Base-by-base conservation (phyloP, 108 stramenopile genomes). In the Heterococcus sp. region DNA sequence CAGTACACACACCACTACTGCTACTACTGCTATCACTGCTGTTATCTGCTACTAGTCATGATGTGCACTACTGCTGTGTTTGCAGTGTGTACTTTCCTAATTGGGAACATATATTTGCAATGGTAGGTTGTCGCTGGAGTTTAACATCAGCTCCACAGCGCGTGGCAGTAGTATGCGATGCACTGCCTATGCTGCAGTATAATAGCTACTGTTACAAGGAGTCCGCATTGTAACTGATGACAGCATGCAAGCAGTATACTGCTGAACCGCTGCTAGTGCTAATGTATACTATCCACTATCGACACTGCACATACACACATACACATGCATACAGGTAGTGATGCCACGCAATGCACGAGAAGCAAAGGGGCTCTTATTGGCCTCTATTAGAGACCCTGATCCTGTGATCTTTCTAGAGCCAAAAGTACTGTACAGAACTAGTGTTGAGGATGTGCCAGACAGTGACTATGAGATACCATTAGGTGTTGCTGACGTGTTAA, bases 321-420 rank as follows among this genome's bases (percentile, higher is more conserved):
- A 21, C 21, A 21, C 29, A 32, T 3, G 3, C 5, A 35, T 38
- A 28, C 30, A 84, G 82, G 93, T 96, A n/a, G 96, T 94, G 36
- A 96, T 97, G 93, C 97, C 97, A 3, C 87, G 94, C 30, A 89
- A 93, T 28, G 96, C 96, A 8, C 89, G 85, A 37, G 90, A 93
- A 69, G 97, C 95, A 33, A 98, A 98, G 83, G 96, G 97, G 28
- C 85, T 98, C 34, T 82, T 98, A 58, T 83, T 98, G 37, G 84
- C 93, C 28, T 89, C 91, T 21, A 92, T 98, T 78, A 87, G 97
- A 32, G 91, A 90, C 64, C 92, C 91, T 28, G 94, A 98, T 72
- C 97, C 97, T 2, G 96, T 96, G 3, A 77, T 98, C 5, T 98
- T 98, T 85, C 88, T 98, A 74, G 97, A 98, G 86, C 97, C 97